A percentile compares a stretch with the other conserved stretches of the same genome.
Evolutionary conservation across 176 grass and related monocot species (phyloP).

Genomic region (Themeda triandra): DNA sequence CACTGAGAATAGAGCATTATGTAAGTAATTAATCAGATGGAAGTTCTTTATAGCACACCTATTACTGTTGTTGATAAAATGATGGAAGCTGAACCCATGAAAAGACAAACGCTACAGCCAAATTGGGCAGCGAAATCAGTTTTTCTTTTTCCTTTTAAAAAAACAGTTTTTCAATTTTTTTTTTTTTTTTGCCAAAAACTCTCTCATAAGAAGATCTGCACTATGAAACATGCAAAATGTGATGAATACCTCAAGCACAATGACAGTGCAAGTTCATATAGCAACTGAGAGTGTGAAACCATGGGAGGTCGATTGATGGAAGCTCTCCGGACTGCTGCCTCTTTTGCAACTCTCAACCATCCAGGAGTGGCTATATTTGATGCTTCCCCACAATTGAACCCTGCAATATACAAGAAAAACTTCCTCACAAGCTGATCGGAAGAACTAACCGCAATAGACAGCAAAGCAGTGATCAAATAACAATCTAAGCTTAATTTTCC

Average conservation of each 20-base stretch:
- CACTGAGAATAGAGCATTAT: conserved; percentile 1
- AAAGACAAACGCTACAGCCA: not conserved
- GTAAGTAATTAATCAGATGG: not conserved
- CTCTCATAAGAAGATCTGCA: not conserved
- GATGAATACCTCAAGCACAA: conserved; percentile 66
- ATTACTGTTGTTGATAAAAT: conserved; percentile 16
- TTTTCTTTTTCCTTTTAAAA: no score
- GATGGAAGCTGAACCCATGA: not conserved
- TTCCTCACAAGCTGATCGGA: not conserved
- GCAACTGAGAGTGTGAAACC: conserved; percentile 89
- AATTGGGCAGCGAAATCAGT: not conserved
- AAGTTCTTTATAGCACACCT: not conserved
- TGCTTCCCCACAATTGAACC: conserved; percentile 93
- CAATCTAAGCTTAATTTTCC: not conserved
- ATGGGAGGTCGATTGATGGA: conserved; percentile 86
- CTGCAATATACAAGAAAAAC: conserved; percentile 30
- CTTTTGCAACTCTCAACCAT: conserved; percentile 93
- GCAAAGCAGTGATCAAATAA: not conserved
- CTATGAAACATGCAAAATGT: conserved; percentile 20
- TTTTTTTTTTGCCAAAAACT: not conserved
- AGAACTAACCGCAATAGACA: not conserved
- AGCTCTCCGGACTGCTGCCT: conserved; percentile 89
- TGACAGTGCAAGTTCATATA: conserved; percentile 79
- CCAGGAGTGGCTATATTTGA: conserved; percentile 94
- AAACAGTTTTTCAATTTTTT: not conserved